Conservation (phyloP, 371 early-diverging fungal species). For the Syncephalis fuscata region DNA sequence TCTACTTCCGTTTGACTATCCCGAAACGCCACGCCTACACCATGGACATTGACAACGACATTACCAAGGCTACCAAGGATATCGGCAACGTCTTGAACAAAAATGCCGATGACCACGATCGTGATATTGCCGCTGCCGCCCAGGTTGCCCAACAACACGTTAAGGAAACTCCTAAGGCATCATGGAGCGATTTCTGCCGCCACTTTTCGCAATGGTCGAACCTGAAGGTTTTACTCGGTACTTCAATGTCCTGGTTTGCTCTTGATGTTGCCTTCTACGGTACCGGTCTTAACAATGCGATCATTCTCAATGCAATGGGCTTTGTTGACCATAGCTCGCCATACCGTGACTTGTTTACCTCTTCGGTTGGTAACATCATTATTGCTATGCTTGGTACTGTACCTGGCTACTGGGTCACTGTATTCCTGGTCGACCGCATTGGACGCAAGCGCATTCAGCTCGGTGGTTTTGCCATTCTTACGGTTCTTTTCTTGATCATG, state of each 20-base stretch:
- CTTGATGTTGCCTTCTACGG: slow-evolving; percentile 83
- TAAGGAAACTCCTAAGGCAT: slow-evolving; percentile 2
- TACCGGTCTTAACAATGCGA: slow-evolving; percentile 59
- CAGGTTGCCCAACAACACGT: slow-evolving; percentile 4
- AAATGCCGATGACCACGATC: background rate
- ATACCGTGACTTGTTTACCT: slow-evolving; percentile 26
- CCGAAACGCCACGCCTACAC: slow-evolving; percentile 47
- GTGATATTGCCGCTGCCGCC: slow-evolving; percentile 1
- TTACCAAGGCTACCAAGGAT: slow-evolving; percentile 18
- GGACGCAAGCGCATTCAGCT: slow-evolving; percentile 73
- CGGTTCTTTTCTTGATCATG: slow-evolving; percentile 45
- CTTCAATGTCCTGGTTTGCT: slow-evolving; percentile 63
- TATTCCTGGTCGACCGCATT: slow-evolving; percentile 52
- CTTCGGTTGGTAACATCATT: slow-evolving; percentile 63
- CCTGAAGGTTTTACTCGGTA: slow-evolving; percentile 57
- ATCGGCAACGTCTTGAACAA: slow-evolving; percentile 9
- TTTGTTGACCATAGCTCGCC: slow-evolving; percentile 12
- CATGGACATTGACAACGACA: slow-evolving; percentile 24
- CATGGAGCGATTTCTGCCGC: slow-evolving; percentile 18
- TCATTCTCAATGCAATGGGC: slow-evolving; percentile 38
- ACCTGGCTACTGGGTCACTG: slow-evolving; percentile 79
- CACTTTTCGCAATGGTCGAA: slow-evolving; percentile 45
- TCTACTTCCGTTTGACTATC: slow-evolving; percentile 45
- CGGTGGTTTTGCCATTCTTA: slow-evolving; percentile 50
- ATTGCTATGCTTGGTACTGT: slow-evolving; percentile 68